Conservation (phyloP, 2,329 filamentous ascomycete species). For the Metarhizium brunneum region DNA sequence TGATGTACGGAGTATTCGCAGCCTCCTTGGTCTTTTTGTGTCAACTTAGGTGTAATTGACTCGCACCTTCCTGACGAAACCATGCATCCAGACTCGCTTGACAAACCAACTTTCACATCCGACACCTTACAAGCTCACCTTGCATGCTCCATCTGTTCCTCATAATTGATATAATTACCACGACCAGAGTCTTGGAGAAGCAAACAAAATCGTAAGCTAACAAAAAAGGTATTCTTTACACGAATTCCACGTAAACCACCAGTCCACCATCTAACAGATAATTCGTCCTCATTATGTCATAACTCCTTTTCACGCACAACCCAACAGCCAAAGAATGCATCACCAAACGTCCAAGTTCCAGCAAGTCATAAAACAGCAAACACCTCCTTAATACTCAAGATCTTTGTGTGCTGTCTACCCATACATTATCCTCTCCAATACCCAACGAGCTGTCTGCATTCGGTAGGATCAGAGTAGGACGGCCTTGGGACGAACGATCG, state of each 20-base stretch:
- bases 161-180: neutral
- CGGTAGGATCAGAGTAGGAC: slow-evolving; percentile 19
- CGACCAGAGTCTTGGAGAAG: neutral
- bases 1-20: neutral
- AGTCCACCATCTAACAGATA: neutral
- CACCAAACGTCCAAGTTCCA: neutral
- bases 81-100: neutral
- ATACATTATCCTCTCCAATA: slow-evolving; percentile 30
- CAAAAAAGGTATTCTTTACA: too few relatives aligned
- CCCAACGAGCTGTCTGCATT: slow-evolving; percentile 26
- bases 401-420: slow-evolving; percentile 17
- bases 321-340: neutral
- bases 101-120: neutral
- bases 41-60: neutral
- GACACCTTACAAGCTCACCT: too few relatives aligned
- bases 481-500: slow-evolving; percentile 10
- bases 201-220: too few relatives aligned
- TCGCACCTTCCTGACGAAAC: neutral
- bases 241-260: too few relatives aligned
- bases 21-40: neutral
- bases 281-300: neutral
- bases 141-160: neutral
- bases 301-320: neutral
- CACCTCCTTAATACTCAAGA: neutral
- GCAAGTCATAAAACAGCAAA: neutral